phyloP scores from a whole-genome alignment of 345 rosid species.

The Euphorbia tirucalli region DNA sequence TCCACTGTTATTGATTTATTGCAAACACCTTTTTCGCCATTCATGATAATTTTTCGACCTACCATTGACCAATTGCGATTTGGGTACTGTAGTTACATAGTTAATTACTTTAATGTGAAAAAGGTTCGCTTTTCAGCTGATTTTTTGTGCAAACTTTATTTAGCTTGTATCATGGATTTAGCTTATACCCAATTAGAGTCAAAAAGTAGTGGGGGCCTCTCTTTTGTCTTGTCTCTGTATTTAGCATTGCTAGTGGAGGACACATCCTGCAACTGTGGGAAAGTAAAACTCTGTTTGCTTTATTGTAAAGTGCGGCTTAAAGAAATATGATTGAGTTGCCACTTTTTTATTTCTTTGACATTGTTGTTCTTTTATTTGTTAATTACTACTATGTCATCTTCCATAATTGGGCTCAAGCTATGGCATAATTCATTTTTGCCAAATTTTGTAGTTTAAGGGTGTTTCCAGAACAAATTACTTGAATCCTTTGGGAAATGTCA shows the following conservation, averaged over 20 bases:
- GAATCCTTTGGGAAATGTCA: background rate
- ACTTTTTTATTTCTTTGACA: background rate
- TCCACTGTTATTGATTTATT: background rate
- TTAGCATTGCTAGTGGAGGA: slow-evolving; percentile 18
- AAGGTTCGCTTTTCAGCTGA: background rate
- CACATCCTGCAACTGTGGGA: slow-evolving; percentile 11
- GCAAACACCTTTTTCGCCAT: background rate
- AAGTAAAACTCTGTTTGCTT: background rate
- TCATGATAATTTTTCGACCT: background rate
- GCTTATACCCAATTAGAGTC: slow-evolving; percentile 9
- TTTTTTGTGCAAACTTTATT: background rate
- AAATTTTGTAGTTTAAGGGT: background rate
- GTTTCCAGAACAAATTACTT: background rate
- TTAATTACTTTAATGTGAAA: background rate
- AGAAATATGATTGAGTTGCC: background rate
- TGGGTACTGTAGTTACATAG: background rate
- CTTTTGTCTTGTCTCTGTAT: background rate
- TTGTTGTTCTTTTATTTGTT: background rate
- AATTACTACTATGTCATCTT: too few species aligned
- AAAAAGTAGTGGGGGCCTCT: background rate
- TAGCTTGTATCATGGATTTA: background rate
- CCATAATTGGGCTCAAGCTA: too few species aligned
- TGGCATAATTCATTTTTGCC: too few species aligned
- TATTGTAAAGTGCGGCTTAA: background rate
- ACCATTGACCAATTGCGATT: background rate